phyloP scores from a whole-genome alignment of 768 basidiomycete species.

The Exidia glandulosa region DNA sequence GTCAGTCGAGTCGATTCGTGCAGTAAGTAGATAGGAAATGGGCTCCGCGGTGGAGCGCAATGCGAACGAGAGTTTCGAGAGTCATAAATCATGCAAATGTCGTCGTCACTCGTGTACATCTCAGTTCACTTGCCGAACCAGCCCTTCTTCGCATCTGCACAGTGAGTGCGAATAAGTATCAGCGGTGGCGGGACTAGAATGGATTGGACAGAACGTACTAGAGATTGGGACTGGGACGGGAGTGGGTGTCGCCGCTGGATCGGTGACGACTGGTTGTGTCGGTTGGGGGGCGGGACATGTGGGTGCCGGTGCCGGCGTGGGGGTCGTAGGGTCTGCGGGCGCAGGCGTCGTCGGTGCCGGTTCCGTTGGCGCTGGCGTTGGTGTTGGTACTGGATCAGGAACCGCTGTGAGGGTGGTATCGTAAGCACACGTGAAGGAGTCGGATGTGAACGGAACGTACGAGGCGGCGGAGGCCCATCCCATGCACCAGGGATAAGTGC shows the following conservation, averaged over 20 bases:
- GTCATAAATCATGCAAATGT: too few relatives aligned
- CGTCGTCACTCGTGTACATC: too few relatives aligned
- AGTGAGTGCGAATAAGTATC: not conserved
- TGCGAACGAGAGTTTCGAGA: too few relatives aligned
- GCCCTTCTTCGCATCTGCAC: not conserved
- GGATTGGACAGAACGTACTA: not conserved
- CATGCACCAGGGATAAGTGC: slow-evolving; percentile 66
- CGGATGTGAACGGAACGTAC: not conserved
- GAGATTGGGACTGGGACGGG: not conserved
- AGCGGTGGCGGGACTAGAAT: too few relatives aligned
- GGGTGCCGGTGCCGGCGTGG: not conserved
- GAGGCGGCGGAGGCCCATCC: slow-evolving; percentile 25
- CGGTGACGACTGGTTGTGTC: not conserved
- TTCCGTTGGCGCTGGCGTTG: not conserved
- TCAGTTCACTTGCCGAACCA: not conserved
- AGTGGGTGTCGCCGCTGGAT: not conserved
- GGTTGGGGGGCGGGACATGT: too few relatives aligned
- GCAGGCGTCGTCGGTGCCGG: not conserved
- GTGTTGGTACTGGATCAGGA: not conserved
- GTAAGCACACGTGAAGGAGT: not conserved
- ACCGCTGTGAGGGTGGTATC: not conserved
- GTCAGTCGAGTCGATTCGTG: too few relatives aligned
- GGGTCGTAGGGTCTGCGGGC: not conserved
- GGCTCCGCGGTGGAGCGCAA: too few relatives aligned
- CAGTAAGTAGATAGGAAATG: too few relatives aligned